Evolutionary conservation across 2,329 filamentous ascomycete species (phyloP).

Genomic region (Colletotrichum sp.): DNA sequence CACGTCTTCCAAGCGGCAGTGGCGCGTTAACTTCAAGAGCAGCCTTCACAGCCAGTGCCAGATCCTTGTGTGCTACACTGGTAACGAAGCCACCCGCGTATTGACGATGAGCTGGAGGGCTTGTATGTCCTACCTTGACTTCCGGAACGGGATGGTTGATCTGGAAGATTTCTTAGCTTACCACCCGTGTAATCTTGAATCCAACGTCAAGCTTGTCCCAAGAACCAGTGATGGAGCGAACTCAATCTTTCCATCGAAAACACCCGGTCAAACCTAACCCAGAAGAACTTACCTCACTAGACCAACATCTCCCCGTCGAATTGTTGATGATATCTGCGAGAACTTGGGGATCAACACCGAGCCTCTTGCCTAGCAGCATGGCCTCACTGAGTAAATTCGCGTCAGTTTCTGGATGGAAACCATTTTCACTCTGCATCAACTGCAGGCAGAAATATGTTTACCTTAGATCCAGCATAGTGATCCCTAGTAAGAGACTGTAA

Average conservation of each 20-base stretch:
- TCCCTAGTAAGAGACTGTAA: not conserved
- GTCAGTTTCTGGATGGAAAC: not conserved
- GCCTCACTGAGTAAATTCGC: not conserved
- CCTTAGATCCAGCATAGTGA: not conserved
- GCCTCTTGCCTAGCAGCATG: not conserved
- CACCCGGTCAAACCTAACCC: not conserved
- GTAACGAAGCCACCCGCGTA: not conserved
- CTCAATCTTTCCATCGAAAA: not conserved
- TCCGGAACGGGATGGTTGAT: not conserved
- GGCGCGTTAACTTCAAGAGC: not conserved
- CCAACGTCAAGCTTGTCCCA: not conserved
- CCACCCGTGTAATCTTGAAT: not conserved
- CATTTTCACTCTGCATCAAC: not conserved
- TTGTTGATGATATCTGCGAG: not conserved
- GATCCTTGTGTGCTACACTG: not conserved
- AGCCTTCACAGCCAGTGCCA: not conserved
- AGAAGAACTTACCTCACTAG: not conserved
- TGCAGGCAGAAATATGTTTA: not conserved
- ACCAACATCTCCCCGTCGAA: not conserved
- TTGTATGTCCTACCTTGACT: not conserved
- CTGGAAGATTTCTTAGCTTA: not conserved
- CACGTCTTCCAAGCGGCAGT: not conserved
- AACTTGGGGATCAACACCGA: not conserved
- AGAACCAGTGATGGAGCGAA: not conserved
- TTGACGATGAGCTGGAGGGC: not conserved